A percentile compares a stretch with the other conserved stretches of the same genome.
These are phyloP conservation scores for Gyrodon lividus DNA, from an alignment of 768 basidiomycete species.

Conservation along the genomic window DNA sequence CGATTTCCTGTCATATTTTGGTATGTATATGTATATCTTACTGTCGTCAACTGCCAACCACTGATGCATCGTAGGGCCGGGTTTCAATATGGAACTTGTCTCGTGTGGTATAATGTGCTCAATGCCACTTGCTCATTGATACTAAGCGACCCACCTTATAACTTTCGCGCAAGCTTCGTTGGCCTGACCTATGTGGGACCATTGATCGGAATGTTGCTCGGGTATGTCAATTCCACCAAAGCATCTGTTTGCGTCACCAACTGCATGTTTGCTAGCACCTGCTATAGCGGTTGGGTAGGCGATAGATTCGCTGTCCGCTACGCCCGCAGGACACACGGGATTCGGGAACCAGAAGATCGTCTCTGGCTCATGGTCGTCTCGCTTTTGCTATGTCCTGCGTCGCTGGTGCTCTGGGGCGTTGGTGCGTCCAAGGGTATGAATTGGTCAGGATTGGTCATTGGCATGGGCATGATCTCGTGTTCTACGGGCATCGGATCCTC, in stretches of 20 bases:
- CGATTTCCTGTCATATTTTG: slow-evolving; percentile 23
- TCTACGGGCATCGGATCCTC: slow-evolving; percentile 20
- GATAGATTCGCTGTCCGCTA: slow-evolving; percentile 21
- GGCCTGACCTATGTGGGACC: slow-evolving; percentile 22
- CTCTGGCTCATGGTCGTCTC: slow-evolving; percentile 26
- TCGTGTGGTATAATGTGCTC: slow-evolving; percentile 26
- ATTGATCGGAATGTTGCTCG: slow-evolving; percentile 19
- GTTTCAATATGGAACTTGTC: slow-evolving; percentile 21
- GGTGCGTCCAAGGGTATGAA: slow-evolving; percentile 17
- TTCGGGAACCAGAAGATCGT: slow-evolving; percentile 22
- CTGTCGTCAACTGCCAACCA: background rate
- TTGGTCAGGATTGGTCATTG: slow-evolving; percentile 17
- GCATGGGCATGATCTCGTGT: slow-evolving; percentile 22
- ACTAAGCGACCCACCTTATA: slow-evolving; percentile 18
- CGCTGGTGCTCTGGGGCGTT: slow-evolving; percentile 21
- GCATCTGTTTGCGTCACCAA: background rate
- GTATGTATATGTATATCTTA: background rate
- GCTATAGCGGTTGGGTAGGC: slow-evolving; percentile 20
- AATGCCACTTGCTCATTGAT: slow-evolving; percentile 22
- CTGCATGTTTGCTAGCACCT: slow-evolving; percentile 3
- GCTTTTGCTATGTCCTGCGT: slow-evolving; percentile 14
- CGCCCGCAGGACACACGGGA: slow-evolving; percentile 15
- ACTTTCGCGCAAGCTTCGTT: slow-evolving; percentile 22
- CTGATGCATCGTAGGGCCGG: slow-evolving; percentile 12
- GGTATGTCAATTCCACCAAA: slow-evolving; percentile 1